A percentile compares a stretch with the other conserved stretches of the same genome.
phyloP scores from a whole-genome alignment of 106 monocot genomes.

The Allium sativum region DNA sequence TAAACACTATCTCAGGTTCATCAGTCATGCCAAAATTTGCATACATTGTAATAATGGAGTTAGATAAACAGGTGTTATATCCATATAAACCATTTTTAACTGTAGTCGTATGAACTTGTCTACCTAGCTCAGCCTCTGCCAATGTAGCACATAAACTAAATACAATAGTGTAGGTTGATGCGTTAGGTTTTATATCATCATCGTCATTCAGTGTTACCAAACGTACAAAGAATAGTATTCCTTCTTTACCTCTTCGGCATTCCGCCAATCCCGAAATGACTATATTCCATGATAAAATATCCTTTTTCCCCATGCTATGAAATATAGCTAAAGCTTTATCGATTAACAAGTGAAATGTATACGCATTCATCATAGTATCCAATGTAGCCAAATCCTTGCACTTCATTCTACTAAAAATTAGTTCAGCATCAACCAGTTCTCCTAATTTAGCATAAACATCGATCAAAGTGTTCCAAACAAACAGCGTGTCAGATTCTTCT shows the following conservation, averaged over 20 bases:
- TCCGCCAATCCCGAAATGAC: constrained; percentile 26
- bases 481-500: constrained; percentile 1
- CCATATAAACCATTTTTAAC: constrained; percentile 23
- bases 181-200: constrained; percentile 13
- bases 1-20: constrained; percentile 21
- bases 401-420: constrained; percentile 21
- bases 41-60: constrained; percentile 45
- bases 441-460: constrained; percentile 39
- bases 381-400: constrained; percentile 31
- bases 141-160: constrained; percentile 21
- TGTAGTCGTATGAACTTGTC: constrained; percentile 16
- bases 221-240: constrained; percentile 15
- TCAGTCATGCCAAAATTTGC: constrained; percentile 15
- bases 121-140: constrained; percentile 17
- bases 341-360: constrained; percentile 19
- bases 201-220: constrained; percentile 10
- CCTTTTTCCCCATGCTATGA: constrained; percentile 17
- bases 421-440: constrained; percentile 23
- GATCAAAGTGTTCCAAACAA: constrained; percentile 27
- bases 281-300: constrained; percentile 38
- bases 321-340: constrained; percentile 31
- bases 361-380: constrained; percentile 44
- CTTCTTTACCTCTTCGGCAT: constrained; percentile 23
- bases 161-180: constrained; percentile 23
- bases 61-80: constrained; percentile 26